phyloP scores from a whole-genome alignment of 1,139 yeast species.

The Ogataea hybrid region DNA sequence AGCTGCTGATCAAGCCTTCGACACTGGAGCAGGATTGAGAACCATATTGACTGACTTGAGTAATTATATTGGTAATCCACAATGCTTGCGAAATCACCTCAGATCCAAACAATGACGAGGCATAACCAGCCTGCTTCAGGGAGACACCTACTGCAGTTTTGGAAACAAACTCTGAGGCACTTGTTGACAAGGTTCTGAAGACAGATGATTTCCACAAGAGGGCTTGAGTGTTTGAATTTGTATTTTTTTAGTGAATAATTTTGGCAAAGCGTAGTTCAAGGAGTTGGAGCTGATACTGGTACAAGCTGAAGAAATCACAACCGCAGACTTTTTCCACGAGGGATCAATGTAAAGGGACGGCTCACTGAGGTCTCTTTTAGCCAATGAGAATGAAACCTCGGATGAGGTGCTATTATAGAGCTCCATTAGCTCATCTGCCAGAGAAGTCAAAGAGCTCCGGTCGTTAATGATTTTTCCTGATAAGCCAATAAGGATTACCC shows the following conservation, averaged over 20 bases:
- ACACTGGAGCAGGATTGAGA: slow-evolving; percentile 19
- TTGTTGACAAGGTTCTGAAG: slow-evolving; percentile 9
- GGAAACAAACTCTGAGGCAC: slow-evolving; percentile 5
- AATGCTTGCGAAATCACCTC: slow-evolving; percentile 17
- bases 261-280: slow-evolving; percentile 18
- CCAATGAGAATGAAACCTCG: not conserved
- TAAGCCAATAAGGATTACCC: slow-evolving; percentile 14
- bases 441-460: slow-evolving; percentile 10
- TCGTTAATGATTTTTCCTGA: slow-evolving; percentile 17
- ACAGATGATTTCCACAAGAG: slow-evolving; percentile 1
- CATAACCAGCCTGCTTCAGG: slow-evolving; percentile 12
- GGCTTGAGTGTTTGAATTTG: slow-evolving; percentile 1
- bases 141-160: slow-evolving; percentile 9
- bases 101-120: slow-evolving; percentile 17
- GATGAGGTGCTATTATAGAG: slow-evolving; percentile 11
- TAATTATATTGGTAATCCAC: slow-evolving; percentile 20
- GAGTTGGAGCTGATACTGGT: slow-evolving; percentile 14
- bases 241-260: slow-evolving; percentile 8
- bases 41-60: slow-evolving; percentile 17
- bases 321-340: slow-evolving; percentile 19
- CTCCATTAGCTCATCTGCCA: slow-evolving; percentile 10
- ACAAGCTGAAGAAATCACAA: slow-evolving; percentile 19
- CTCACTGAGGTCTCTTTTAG: slow-evolving; percentile 4
- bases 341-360: slow-evolving; percentile 15
- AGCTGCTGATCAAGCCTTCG: slow-evolving; percentile 14